Conservation (phyloP, 495 filamentous ascomycete species). For the Evansstolkia leycettana region DNA sequence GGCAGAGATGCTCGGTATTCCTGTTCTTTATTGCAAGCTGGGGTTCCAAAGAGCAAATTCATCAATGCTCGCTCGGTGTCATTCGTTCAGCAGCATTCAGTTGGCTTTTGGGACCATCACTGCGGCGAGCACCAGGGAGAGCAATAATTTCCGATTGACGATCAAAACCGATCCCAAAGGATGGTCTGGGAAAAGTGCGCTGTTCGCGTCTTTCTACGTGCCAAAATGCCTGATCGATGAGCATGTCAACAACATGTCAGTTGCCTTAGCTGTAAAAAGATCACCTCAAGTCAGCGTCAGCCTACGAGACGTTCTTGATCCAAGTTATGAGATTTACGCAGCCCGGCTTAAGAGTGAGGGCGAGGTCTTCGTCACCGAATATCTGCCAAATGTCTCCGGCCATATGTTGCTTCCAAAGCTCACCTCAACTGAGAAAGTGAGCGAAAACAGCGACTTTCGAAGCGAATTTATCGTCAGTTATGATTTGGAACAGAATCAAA, state of each 20-base stretch:
- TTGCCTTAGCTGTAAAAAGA: not conserved
- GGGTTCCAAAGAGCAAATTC: no score
- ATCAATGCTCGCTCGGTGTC: no score
- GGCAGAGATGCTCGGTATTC: not conserved
- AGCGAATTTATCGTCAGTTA: not conserved
- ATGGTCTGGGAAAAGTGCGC: not conserved
- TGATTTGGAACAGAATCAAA: not conserved
- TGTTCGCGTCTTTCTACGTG: not conserved
- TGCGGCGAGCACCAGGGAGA: no score
- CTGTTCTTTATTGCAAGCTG: not conserved
- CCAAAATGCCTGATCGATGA: not conserved
- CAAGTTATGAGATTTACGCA: not conserved
- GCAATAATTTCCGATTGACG: not conserved
- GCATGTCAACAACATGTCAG: not conserved
- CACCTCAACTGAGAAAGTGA: not conserved
- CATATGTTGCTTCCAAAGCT: constrained; percentile 3
- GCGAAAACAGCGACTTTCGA: not conserved
- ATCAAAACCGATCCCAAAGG: not conserved
- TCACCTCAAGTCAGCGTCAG: not conserved
- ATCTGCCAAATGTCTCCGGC: constrained; percentile 12
- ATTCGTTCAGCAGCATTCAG: no score
- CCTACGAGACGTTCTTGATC: not conserved
- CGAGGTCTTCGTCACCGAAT: constrained; percentile 23
- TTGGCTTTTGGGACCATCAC: no score
- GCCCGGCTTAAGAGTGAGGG: constrained; percentile 3